Evolutionary conservation across 2,329 filamentous ascomycete species (phyloP).

Genomic region (Fusarium oligoseptatum): DNA sequence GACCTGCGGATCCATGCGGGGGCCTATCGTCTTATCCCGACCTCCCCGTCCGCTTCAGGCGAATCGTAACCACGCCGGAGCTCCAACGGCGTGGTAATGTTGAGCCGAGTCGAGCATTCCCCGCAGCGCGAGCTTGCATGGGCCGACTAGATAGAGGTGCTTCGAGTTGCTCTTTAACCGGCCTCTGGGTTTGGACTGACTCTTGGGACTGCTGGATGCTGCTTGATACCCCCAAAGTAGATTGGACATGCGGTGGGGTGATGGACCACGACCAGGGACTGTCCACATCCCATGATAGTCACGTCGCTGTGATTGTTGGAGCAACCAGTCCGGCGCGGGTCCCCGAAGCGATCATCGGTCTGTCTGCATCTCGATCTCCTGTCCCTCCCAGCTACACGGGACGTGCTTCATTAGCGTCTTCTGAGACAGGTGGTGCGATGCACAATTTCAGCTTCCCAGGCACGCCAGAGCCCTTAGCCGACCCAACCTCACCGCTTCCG

Average conservation of each 20-base stretch:
- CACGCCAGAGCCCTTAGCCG: constrained; percentile 27
- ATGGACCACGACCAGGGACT: background rate
- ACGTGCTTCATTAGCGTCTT: constrained; percentile 40
- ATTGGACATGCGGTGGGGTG: constrained; percentile 4
- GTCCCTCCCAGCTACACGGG: constrained; percentile 42
- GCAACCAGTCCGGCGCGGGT: constrained; percentile 18
- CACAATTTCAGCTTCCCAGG: constrained; percentile 39
- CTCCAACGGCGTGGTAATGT: constrained; percentile 35
- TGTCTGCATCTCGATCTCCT: constrained; percentile 42
- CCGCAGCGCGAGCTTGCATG: constrained; percentile 12
- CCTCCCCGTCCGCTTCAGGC: constrained; percentile 24
- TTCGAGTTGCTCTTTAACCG: background rate
- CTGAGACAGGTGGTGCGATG: constrained; percentile 33
- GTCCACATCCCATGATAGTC: constrained; percentile 6
- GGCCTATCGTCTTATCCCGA: constrained; percentile 25
- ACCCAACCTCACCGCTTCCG: constrained; percentile 40
- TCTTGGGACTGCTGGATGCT: background rate
- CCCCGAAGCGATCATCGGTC: constrained; percentile 27
- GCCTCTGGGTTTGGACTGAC: background rate
- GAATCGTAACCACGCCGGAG: constrained; percentile 30
- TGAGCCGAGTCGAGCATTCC: constrained; percentile 29
- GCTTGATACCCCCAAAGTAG: background rate
- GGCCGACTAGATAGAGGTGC: constrained; percentile 1
- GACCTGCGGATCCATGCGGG: constrained; percentile 39
- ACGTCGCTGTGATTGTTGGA: constrained; percentile 14